Percentiles rank a stretch among this genome's conserved stretches.
Conservation (phyloP, 164 flowering plant genomes). For the Brasenia schreberi region DNA sequence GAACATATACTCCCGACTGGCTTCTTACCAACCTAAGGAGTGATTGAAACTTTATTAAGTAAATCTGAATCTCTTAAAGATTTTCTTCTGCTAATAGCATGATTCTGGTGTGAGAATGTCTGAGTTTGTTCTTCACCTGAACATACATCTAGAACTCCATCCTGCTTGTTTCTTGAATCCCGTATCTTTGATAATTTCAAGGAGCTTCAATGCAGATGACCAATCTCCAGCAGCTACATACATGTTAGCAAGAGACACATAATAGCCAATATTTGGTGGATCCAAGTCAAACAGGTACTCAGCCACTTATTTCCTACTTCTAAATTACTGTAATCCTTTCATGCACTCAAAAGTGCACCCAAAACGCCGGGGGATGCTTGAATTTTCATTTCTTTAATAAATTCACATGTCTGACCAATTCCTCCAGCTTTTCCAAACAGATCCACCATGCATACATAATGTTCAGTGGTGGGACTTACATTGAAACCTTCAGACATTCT, state of each 20-base stretch:
- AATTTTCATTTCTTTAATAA: slow-evolving; percentile 45
- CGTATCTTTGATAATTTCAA: slow-evolving; percentile 27
- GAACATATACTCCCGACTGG: no score
- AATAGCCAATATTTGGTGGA: slow-evolving; percentile 72
- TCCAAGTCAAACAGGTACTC: slow-evolving; percentile 51
- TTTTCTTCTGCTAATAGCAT: no score
- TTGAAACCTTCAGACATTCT: slow-evolving; percentile 23
- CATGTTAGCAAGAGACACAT: slow-evolving; percentile 51
- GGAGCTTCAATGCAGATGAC: slow-evolving; percentile 52
- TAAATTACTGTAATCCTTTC: slow-evolving; percentile 52
- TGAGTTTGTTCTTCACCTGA: slow-evolving; percentile 8
- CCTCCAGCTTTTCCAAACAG: slow-evolving; percentile 69
- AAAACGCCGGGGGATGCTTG: slow-evolving; percentile 44
- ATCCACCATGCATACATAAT: slow-evolving; percentile 56
- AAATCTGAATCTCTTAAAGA: no score
- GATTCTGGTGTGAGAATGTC: no score
- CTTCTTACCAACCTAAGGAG: no score
- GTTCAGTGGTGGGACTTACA: slow-evolving; percentile 25
- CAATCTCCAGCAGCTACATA: slow-evolving; percentile 60
- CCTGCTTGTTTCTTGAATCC: slow-evolving; percentile 58
- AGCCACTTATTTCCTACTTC: slow-evolving; percentile 61
- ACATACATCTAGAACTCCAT: slow-evolving; percentile 28
- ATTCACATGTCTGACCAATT: slow-evolving; percentile 39
- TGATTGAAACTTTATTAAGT: no score
- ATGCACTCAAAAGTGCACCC: slow-evolving; percentile 78